phyloP scores from a whole-genome alignment of 2,329 filamentous ascomycete species.

The Simplicillium aogashimaense region DNA sequence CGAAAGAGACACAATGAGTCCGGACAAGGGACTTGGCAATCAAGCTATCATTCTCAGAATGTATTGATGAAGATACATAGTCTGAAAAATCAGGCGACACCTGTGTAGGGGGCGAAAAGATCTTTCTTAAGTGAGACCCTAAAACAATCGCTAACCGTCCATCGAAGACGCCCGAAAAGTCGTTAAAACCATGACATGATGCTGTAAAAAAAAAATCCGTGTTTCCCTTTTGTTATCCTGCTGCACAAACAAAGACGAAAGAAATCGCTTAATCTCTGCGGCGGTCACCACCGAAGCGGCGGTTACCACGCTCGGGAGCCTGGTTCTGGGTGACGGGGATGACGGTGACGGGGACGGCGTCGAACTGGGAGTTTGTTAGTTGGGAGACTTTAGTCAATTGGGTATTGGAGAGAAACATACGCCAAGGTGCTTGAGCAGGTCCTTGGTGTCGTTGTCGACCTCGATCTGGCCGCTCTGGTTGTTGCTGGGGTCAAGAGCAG shows the following conservation, averaged over 20 bases:
- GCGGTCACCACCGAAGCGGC: slow-evolving; percentile 61
- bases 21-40: slow-evolving; percentile 59
- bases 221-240: slow-evolving; percentile 1
- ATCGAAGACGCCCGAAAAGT: slow-evolving; percentile 41
- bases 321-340: slow-evolving; percentile 84
- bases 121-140: slow-evolving; percentile 50
- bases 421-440: slow-evolving; percentile 95
- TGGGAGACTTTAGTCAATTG: background rate
- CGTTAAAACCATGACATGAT: slow-evolving; percentile 20
- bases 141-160: slow-evolving; percentile 44
- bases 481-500: slow-evolving; percentile 95
- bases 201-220: slow-evolving; percentile 2
- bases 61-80: slow-evolving; percentile 11
- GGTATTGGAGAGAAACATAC: slow-evolving; percentile 60
- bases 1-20: slow-evolving; percentile 13
- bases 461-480: slow-evolving; percentile 92
- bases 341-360: slow-evolving; percentile 94
- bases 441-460: slow-evolving; percentile 96
- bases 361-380: slow-evolving; percentile 58
- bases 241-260: slow-evolving; percentile 4
- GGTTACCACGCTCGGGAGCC: slow-evolving; percentile 65
- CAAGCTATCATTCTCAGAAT: slow-evolving; percentile 68
- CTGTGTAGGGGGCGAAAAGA: slow-evolving; percentile 52
- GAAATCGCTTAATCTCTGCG: slow-evolving; percentile 30
- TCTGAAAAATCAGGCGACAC: slow-evolving; percentile 76